Evolutionary conservation across 345 rosid species (phyloP), one percentile per base, ranked within the genome.

Genomic region (Gossypium thurberi): DNA sequence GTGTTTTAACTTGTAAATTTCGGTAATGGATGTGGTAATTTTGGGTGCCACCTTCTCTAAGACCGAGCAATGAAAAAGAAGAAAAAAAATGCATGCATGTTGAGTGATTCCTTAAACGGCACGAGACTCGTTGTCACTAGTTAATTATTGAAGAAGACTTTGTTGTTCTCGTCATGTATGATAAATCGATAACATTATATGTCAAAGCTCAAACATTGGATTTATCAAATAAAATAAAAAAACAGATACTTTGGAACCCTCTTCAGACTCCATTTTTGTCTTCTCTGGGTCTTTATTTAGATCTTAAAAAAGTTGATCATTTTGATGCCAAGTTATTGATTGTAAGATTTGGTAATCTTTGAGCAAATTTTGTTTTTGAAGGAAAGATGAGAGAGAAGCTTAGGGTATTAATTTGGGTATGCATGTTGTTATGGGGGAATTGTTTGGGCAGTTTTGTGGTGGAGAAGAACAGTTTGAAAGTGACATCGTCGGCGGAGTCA

Each of bases 381-480:
- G 23, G 11, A 74, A 83, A 61, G 74, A 91, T 87, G 92, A 83
- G 79, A 75, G 85, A 77, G 72, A 90, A 82, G 82, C 25, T 84
- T 47, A 82, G 81, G 76, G 8, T 86, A 74, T 77, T 82, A 76
- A 75, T 78, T 57, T 75, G 74, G 74, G 64, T 85, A 37, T 85
- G 81, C 84, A 55, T 87, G 75, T 69, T 87, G 81, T 71, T 85
- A 2, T 76, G 79, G 75, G 84, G 83, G 75, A 75, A 75, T 43
- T 81, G 91, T 42, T 10, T 73, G 47, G 88, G 90, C 43, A 87
- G 88, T 78, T 91, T 90, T 75, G 85, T 87, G 74, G 93, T 90
- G 79, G 93, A 92, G 87, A 90, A 85, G 81, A 85, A 84, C 84
- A 88, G 79, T 79, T 80, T 90, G 81, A 85, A 78, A 74, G 81